Evolutionary conservation across 768 basidiomycete genomes (phyloP).

Genomic region (Russula abietina): DNA sequence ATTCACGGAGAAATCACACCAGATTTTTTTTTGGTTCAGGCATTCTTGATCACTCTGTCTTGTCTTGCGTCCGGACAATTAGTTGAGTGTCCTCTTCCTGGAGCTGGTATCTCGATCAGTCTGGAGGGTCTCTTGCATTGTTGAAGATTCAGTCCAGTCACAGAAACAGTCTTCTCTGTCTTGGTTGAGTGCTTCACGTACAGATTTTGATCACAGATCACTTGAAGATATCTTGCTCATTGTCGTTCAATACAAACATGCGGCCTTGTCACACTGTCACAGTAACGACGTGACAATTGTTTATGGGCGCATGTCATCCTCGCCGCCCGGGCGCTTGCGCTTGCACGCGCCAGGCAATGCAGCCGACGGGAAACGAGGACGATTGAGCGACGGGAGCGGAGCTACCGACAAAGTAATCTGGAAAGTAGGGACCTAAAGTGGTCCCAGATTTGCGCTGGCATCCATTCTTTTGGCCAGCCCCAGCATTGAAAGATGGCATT

Average conservation of each 20-base stretch:
- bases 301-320: slow-evolving; percentile 8
- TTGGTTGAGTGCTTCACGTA: slow-evolving; percentile 14
- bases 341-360: background rate
- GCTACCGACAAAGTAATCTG: background rate
- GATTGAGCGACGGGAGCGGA: slow-evolving; percentile 4
- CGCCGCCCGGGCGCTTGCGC: slow-evolving; percentile 4
- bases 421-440: background rate
- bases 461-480: background rate
- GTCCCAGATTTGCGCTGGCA: background rate
- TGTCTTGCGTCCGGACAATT: slow-evolving; percentile 12
- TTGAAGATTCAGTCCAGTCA: slow-evolving; percentile 20
- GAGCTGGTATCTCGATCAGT: slow-evolving; percentile 10
- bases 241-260: slow-evolving; percentile 19
- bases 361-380: background rate
- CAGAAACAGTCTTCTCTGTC: slow-evolving; percentile 8
- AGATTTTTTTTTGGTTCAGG: background rate
- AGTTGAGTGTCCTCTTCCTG: slow-evolving; percentile 10
- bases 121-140: slow-evolving; percentile 14
- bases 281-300: slow-evolving; percentile 18
- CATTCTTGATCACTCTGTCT: slow-evolving; percentile 22
- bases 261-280: slow-evolving; percentile 21
- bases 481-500: background rate
- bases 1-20: slow-evolving; percentile 18
- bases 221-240: slow-evolving; percentile 22
- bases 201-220: slow-evolving; percentile 12